phyloP scores from a whole-genome alignment of 176 grass and related monocot genomes.

The Alloteropsis semialata region DNA sequence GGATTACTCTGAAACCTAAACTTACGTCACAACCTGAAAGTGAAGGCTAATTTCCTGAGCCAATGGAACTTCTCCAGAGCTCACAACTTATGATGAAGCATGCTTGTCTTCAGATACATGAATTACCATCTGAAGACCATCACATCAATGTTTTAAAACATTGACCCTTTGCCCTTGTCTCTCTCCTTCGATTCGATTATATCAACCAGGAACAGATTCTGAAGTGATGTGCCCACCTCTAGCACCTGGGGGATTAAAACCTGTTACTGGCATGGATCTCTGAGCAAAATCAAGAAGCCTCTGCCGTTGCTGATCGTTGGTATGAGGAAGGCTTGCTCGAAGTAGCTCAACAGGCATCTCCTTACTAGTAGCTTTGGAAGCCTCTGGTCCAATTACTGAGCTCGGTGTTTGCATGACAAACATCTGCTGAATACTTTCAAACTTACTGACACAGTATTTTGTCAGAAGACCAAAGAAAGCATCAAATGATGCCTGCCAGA shows the following conservation, averaged over 20 bases:
- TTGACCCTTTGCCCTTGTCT: not conserved
- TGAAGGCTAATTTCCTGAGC: constrained; percentile 27
- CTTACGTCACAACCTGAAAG: constrained; percentile 47
- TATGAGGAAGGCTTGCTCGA: constrained; percentile 90
- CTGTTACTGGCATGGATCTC: constrained; percentile 60
- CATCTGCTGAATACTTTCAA: constrained; percentile 89
- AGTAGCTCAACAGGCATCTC: constrained; percentile 98
- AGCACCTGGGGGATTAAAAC: constrained; percentile 57
- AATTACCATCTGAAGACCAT: constrained; percentile 33
- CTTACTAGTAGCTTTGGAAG: constrained; percentile 71
- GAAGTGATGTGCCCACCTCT: constrained; percentile 49
- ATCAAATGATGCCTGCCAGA: constrained; percentile 98
- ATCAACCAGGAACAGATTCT: constrained; percentile 87
- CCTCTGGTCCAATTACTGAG: constrained; percentile 62
- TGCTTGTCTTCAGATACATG: constrained; percentile 37
- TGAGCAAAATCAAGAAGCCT: constrained; percentile 88
- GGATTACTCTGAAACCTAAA: constrained; percentile 59
- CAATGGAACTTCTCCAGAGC: constrained; percentile 44
- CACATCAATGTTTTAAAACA: constrained; percentile 2
- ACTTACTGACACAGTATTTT: constrained; percentile 90
- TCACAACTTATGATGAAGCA: constrained; percentile 32
- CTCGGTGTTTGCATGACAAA: constrained; percentile 57
- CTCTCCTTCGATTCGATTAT: constrained; percentile 13
- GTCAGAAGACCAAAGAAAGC: constrained; percentile 95
- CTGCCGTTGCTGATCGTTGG: constrained; percentile 79